These are phyloP conservation scores for Eucalyptus lansdowneana DNA, from an alignment of 345 rosid genomes.

Conservation along the genomic window DNA sequence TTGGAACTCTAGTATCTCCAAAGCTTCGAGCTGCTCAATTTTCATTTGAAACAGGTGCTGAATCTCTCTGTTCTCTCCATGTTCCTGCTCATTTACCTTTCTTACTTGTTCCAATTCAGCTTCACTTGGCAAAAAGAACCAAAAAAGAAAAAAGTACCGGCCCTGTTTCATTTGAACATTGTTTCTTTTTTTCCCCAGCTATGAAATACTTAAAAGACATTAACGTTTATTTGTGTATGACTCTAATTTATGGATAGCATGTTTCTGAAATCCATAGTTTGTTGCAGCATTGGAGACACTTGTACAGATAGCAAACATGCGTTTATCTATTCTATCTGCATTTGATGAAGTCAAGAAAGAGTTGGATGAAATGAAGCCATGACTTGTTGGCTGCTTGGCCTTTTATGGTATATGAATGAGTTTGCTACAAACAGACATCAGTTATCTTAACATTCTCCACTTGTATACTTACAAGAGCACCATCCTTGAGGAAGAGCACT, in stretches of 20 bases:
- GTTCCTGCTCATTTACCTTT: neutral
- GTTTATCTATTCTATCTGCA: constrained; percentile 40
- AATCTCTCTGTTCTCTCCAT: neutral
- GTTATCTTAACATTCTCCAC: neutral
- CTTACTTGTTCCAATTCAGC: neutral
- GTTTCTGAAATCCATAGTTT: neutral
- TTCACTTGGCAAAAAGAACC: neutral
- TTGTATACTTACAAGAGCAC: neutral
- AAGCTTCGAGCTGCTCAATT: constrained; percentile 74
- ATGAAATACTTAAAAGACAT: neutral
- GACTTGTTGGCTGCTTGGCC: neutral
- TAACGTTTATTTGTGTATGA: neutral
- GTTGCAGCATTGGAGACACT: constrained; percentile 65
- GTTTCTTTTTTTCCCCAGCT: neutral
- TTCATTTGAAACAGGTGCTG: constrained; percentile 80
- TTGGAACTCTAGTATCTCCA: constrained; percentile 85
- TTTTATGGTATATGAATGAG: neutral
- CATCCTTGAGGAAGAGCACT: neutral
- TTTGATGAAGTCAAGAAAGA: constrained; percentile 23
- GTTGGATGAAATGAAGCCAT: constrained; percentile 12
- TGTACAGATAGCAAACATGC: constrained; percentile 71
- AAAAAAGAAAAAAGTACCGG: neutral
- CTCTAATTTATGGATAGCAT: neutral
- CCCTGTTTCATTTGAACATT: neutral
- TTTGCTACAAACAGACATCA: neutral